These are phyloP conservation scores for Aspergillus luchuensis DNA, from an alignment of 2,329 filamentous ascomycete species.

Conservation along the genomic window DNA sequence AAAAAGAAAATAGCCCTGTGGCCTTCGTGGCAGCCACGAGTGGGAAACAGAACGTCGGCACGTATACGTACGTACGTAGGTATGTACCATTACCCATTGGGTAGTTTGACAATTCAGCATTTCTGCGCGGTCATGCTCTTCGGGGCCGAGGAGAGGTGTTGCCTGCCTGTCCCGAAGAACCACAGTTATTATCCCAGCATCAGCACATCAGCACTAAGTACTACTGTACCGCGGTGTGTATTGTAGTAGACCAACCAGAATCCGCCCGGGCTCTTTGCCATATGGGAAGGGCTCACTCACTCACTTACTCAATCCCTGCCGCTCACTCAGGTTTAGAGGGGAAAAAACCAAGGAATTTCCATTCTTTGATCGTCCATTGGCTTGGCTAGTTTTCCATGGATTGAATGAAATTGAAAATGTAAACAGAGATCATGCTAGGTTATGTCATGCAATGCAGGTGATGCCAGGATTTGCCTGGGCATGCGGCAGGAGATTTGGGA, in stretches of 20 bases:
- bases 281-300: neutral
- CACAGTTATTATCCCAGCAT: neutral
- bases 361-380: neutral
- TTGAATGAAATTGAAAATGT: neutral
- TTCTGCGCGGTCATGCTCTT: neutral
- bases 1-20: neutral
- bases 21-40: neutral
- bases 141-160: neutral
- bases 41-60: neutral
- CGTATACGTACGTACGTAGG: neutral
- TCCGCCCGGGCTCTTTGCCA: neutral
- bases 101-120: neutral
- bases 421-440: conserved; percentile 14
- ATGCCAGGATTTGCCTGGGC: conserved; percentile 19
- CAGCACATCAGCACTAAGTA: neutral
- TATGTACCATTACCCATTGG: neutral
- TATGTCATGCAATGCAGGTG: conserved; percentile 20
- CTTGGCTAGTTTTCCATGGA: neutral
- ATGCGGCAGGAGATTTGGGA: conserved; percentile 1
- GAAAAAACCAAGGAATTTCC: neutral
- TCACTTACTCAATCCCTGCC: neutral
- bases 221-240: neutral
- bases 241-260: neutral
- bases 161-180: conserved; percentile 3
- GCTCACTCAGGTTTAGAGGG: neutral